phyloP scores from a whole-genome alignment of 1,284 basidiomycete species.

The Ustilago tritici region DNA sequence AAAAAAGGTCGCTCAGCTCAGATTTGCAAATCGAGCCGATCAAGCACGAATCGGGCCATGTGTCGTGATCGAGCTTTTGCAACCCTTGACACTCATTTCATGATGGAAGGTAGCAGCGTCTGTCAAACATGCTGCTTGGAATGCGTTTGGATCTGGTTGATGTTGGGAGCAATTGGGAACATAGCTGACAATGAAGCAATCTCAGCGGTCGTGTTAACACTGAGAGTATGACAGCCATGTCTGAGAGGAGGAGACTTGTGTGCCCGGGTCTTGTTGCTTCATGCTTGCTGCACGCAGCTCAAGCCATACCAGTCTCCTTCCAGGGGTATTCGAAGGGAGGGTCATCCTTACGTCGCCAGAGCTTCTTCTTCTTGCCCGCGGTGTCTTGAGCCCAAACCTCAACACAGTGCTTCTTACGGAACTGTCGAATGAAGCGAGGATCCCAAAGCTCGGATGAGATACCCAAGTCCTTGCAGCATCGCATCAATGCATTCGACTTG shows the following conservation, averaged over 20 bases:
- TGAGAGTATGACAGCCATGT: background rate
- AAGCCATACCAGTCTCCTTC: constrained; percentile 63
- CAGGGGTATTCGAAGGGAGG: constrained; percentile 67
- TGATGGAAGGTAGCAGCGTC: too few species aligned
- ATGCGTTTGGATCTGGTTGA: too few species aligned
- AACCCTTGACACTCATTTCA: background rate
- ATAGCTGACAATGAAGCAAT: background rate
- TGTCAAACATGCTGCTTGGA: too few species aligned
- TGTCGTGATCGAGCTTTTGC: constrained; percentile 23
- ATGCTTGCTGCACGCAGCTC: constrained; percentile 1
- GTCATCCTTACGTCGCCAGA: constrained; percentile 68
- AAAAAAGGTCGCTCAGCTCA: background rate
- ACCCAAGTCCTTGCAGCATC: constrained; percentile 96
- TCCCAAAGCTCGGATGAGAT: constrained; percentile 98
- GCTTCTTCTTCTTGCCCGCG: constrained; percentile 78
- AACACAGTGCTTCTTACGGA: constrained; percentile 85
- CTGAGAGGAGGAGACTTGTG: background rate
- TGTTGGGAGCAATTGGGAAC: too few species aligned
- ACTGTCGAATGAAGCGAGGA: constrained; percentile 92
- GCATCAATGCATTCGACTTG: constrained; percentile 97
- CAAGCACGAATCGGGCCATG: constrained; percentile 19
- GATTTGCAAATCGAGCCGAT: constrained; percentile 16
- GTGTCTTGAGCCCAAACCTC: constrained; percentile 82
- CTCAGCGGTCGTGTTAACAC: background rate
- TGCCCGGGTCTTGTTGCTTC: background rate